phyloP scores from a whole-genome alignment of 495 filamentous ascomycete genomes.

The Schizothecium vesticola region DNA sequence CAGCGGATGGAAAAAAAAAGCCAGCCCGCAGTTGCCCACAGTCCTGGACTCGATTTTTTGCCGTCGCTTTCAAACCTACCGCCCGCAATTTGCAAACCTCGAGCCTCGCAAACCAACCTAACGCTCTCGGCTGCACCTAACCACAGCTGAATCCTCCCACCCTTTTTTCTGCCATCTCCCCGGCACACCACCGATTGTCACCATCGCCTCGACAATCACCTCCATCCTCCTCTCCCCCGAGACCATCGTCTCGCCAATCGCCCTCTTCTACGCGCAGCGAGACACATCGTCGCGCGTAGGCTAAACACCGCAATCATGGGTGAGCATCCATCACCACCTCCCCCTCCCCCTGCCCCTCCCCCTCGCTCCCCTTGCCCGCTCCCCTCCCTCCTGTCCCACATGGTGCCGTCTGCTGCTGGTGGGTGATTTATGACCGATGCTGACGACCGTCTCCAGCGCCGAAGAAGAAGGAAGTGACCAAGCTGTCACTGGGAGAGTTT shows the following conservation, averaged over 20 bases:
- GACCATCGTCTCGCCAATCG: constrained; percentile 12
- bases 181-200: not conserved
- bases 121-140: constrained; percentile 1
- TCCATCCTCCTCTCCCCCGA: not conserved
- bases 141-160: constrained; percentile 5
- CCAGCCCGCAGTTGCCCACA: constrained; percentile 22
- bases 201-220: not conserved
- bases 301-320: constrained; percentile 77
- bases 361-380: constrained; percentile 3
- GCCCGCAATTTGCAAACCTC: too few species aligned
- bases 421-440: constrained; percentile 7
- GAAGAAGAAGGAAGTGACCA: constrained; percentile 79
- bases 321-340: constrained; percentile 44
- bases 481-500: constrained; percentile 91
- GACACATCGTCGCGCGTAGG: constrained; percentile 37
- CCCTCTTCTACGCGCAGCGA: constrained; percentile 41
- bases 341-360: constrained; percentile 6
- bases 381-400: constrained; percentile 3
- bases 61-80: constrained; percentile 6
- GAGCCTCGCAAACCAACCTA: not conserved
- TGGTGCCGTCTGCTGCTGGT: not conserved
- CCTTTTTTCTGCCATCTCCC: not conserved
- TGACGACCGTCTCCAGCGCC: constrained; percentile 61
- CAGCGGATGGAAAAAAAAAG: constrained; percentile 26
- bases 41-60: not conserved